Base-by-base conservation (phyloP, 2,329 filamentous ascomycete genomes). In the Diaporthe destruens region DNA sequence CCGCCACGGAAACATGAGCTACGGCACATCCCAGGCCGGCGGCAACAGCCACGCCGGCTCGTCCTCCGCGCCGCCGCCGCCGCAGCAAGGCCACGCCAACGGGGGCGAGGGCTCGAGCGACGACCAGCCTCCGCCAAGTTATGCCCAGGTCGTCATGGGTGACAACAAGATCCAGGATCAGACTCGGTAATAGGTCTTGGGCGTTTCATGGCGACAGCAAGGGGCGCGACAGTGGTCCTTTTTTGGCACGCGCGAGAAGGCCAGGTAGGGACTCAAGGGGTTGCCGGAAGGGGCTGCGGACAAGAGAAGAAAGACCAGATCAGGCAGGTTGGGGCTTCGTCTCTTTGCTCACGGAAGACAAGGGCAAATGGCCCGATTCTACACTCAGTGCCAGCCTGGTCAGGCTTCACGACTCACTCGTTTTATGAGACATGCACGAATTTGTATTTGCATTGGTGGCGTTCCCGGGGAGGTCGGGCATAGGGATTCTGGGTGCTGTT, bases 111-210 rank as follows among this genome's bases (percentile, higher is more conserved):
- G 86, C 53, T 71, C 73, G 29, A 80, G 83, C 80, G 83, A 82
- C 76, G 82, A 83, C 75, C 79, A 85, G 63, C 84, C 84, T 16
- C 86, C 89, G 49, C 95, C 96, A 54, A 94, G 92, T 18, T 98
- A 98, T 82, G 93, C 93, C 20, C 94, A 98, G 83, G 96, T 94
- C 61, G 92, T 98, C 73, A 92, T 92, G 78, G 95, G 94, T 1
- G 96, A 98, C 80, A 85, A 98, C 83, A 98, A 98, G 88, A 87
- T 98, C 66, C 96, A 98, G 87, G 87, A 82, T 23, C 86, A 88
- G 72, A 87, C 91, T 74, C 61, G 61, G 61, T 51, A 34, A 51
- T 91, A 86, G 80, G 56, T 20, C 23, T 39, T 14, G 47, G 23
- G 29, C 7, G 47, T 18, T 36, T 3, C 32, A 25, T 39, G n/a